Conservation (phyloP, 2,329 filamentous ascomycete species). For the Aspergillus udagawae region DNA sequence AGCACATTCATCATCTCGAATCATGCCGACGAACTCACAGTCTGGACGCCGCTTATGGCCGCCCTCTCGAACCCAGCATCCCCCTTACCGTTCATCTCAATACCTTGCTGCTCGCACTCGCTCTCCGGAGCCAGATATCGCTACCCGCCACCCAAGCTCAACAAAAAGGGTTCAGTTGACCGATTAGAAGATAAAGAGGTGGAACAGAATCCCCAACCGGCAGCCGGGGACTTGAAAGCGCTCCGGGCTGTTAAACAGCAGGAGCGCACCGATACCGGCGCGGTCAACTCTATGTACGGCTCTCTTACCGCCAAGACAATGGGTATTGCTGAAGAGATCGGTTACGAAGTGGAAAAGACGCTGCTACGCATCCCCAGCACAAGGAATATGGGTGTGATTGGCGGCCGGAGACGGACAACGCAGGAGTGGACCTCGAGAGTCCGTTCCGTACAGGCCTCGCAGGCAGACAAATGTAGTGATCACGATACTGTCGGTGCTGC, state of each 20-base stretch:
- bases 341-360: slow-evolving; percentile 75
- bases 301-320: slow-evolving; percentile 77
- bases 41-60: slow-evolving; percentile 90
- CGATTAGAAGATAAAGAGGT: slow-evolving; percentile 3
- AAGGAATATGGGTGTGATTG: slow-evolving; percentile 76
- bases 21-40: slow-evolving; percentile 91
- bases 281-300: slow-evolving; percentile 68
- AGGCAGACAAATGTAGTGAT: not conserved
- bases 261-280: slow-evolving; percentile 26
- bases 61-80: slow-evolving; percentile 53
- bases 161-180: slow-evolving; percentile 32
- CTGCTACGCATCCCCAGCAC: slow-evolving; percentile 90
- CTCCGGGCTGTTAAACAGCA: slow-evolving; percentile 35
- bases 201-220: slow-evolving; percentile 25
- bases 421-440: slow-evolving; percentile 33
- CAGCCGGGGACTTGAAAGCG: slow-evolving; percentile 38
- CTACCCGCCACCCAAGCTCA: slow-evolving; percentile 29
- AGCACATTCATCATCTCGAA: slow-evolving; percentile 94
- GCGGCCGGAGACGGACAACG: slow-evolving; percentile 45
- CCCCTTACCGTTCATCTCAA: slow-evolving; percentile 78
- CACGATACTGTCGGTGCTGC: slow-evolving; percentile 47
- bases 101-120: slow-evolving; percentile 91
- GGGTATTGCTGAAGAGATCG: slow-evolving; percentile 65
- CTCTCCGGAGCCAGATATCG: slow-evolving; percentile 72
- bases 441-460: not conserved